A percentile compares a stretch with the other conserved stretches of the same genome.
Evolutionary conservation across 2,329 filamentous ascomycete genomes (phyloP).

Genomic region (Lizonia empirigonia): DNA sequence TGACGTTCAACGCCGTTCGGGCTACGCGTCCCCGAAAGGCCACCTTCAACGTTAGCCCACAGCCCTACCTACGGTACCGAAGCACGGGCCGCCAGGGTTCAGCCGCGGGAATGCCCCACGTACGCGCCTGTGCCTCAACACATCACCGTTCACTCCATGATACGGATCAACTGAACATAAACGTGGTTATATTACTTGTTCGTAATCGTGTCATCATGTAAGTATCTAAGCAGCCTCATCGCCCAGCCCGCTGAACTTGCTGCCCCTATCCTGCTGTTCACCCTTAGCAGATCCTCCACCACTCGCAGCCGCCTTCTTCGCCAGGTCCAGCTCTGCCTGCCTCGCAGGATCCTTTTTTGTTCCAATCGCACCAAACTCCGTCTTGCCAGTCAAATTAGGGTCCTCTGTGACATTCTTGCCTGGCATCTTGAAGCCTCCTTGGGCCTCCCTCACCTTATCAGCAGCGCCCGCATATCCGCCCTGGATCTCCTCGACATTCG

Average conservation of each 20-base stretch:
- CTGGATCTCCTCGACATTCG: slow-evolving; percentile 23
- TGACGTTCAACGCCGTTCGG: slow-evolving; percentile 4
- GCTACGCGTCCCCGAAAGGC: slow-evolving; percentile 37
- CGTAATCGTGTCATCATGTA: not conserved
- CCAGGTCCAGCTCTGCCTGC: slow-evolving; percentile 50
- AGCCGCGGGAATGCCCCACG: slow-evolving; percentile 15
- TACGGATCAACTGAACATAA: not conserved
- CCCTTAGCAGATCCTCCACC: slow-evolving; percentile 35
- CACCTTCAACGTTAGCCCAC: slow-evolving; percentile 40
- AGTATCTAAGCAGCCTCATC: not conserved
- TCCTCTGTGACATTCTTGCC: slow-evolving; percentile 59
- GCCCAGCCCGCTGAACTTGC: slow-evolving; percentile 32
- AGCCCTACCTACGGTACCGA: slow-evolving; percentile 15
- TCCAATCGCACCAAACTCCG: slow-evolving; percentile 55
- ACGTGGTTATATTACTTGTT: not conserved
- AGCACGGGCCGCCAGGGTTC: slow-evolving; percentile 6
- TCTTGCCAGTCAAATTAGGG: slow-evolving; percentile 26
- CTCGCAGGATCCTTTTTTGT: slow-evolving; percentile 61
- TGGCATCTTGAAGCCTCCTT: slow-evolving; percentile 53
- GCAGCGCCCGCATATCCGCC: slow-evolving; percentile 42
- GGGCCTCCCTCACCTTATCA: slow-evolving; percentile 31
- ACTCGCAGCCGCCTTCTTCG: slow-evolving; percentile 41
- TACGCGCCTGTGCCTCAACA: not conserved
- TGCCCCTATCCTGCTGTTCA: slow-evolving; percentile 22
- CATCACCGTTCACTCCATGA: not conserved